Evolutionary conservation across 257 asterid species (phyloP).

Genomic region (Nicotiana undulata): DNA sequence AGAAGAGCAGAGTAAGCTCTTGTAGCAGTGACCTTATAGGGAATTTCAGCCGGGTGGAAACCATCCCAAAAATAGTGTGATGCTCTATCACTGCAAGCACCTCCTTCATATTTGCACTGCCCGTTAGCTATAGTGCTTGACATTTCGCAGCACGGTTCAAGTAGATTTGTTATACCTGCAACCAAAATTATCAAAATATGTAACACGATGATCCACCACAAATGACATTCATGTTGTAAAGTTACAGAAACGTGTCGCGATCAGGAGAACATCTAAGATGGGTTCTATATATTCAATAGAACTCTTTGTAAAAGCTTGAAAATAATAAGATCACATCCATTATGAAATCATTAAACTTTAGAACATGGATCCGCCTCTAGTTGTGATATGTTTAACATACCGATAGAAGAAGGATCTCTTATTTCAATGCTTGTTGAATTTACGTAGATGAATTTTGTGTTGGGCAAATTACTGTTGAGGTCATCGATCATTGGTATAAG

Average conservation of each 20-base stretch:
- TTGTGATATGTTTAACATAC: neutral
- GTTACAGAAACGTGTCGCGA: too few relatives aligned
- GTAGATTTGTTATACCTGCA: conserved; percentile 19
- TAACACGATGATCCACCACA: neutral
- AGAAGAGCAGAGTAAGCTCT: conserved; percentile 17
- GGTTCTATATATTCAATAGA: too few relatives aligned
- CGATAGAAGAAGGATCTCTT: neutral
- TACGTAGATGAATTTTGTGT: conserved; percentile 23
- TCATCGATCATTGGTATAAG: conserved; percentile 16
- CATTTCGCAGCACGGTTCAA: conserved; percentile 28
- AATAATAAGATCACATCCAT: neutral
- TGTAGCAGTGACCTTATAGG: neutral
- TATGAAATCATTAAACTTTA: neutral
- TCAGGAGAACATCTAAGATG: too few relatives aligned
- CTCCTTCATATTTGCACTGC: conserved; percentile 10
- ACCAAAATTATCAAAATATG: neutral
- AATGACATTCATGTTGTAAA: neutral
- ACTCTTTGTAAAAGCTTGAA: too few relatives aligned
- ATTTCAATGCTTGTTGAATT: neutral
- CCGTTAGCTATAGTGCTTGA: conserved; percentile 1
- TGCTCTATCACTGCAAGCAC: conserved; percentile 27
- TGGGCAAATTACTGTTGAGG: conserved; percentile 18
- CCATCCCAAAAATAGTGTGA: conserved; percentile 27
- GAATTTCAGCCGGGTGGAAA: conserved; percentile 24
- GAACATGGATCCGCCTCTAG: neutral